These are phyloP conservation scores for Cytospora piceicola DNA, from an alignment of 2,329 filamentous ascomycete genomes.

Conservation along the genomic window DNA sequence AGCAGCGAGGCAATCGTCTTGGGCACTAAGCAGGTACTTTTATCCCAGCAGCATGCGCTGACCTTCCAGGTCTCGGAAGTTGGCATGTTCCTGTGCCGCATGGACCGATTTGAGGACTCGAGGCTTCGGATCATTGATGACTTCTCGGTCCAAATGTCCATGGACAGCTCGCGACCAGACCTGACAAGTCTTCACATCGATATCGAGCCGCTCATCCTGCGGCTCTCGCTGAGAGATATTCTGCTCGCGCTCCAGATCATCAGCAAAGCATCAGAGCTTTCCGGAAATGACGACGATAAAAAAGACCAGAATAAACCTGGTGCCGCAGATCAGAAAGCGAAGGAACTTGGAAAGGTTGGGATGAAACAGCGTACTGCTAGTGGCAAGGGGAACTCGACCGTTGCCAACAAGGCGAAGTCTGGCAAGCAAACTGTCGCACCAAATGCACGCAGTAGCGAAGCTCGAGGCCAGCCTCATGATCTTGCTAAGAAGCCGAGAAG, in stretches of 20 bases:
- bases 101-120: slow-evolving; percentile 95
- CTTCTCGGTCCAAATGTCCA: slow-evolving; percentile 87
- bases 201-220: slow-evolving; percentile 86
- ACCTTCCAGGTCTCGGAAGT: slow-evolving; percentile 93
- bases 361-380: slow-evolving; percentile 62
- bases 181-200: slow-evolving; percentile 82
- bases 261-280: slow-evolving; percentile 86
- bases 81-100: slow-evolving; percentile 97
- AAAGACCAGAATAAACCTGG: slow-evolving; percentile 44
- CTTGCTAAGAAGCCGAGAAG: slow-evolving; percentile 40
- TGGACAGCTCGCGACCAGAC: slow-evolving; percentile 70
- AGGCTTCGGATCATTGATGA: slow-evolving; percentile 93
- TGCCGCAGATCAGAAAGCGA: slow-evolving; percentile 58
- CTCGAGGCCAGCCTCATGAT: slow-evolving; percentile 38
- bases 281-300: slow-evolving; percentile 57
- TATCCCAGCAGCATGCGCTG: slow-evolving; percentile 91
- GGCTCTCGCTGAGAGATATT: slow-evolving; percentile 92
- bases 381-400: slow-evolving; percentile 58
- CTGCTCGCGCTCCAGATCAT: slow-evolving; percentile 91
- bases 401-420: slow-evolving; percentile 47
- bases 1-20: slow-evolving; percentile 96
- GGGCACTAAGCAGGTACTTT: slow-evolving; percentile 87
- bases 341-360: slow-evolving; percentile 54
- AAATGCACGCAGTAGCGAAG: slow-evolving; percentile 13
- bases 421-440: slow-evolving; percentile 34